Base-by-base conservation (phyloP, 2,329 filamentous ascomycete genomes). In the Colletotrichum truncatum region DNA sequence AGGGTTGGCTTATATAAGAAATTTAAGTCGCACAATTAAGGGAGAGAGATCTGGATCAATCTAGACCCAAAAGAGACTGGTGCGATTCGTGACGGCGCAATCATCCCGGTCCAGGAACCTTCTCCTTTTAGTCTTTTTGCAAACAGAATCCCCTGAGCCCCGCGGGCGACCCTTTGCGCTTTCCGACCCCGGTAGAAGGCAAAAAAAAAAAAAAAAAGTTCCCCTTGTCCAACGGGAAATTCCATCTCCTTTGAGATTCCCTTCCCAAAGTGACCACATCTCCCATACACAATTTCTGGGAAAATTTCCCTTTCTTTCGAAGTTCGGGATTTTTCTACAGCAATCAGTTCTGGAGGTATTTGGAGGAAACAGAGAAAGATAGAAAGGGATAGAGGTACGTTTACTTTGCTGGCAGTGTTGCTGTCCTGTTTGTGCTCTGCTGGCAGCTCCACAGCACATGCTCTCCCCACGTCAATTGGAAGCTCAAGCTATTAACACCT, bases 401-500 rank as follows among this genome's bases (percentile, higher is more conserved):
- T 57, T 46, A 6, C 26, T 21, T 39, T 25, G 34, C 11, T 54
- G 25, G 55, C 21, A 16, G 16, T 30, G 43, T 52, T 30, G 39
- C 46, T 59, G 54, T 54, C n/a, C n/a, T n/a, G n/a, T n/a, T n/a
- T n/a, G n/a, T 64, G 62, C 55, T 45, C 51, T 14, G 30, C 36
- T 63, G 63, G 63, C 63, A 64, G 54, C 61, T 59, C 46, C 61
- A 46, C 53, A 36, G 43, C 59, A 53, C 39, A 46, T 56, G 43
- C 43, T 48, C 43, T 48, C 48, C 56, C 62, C 62, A 65, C 62
- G 41, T 54, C 12, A 41, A 28, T 49, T 4, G 23, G 21, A 49
- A 61, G 56, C 49, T 54, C 34, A 62, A 64, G 55, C 61, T 64
- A 64, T 49, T 36, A 62, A 55, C 63, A 63, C 58, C 63, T 63